Evolutionary conservation across 2,329 filamentous ascomycete species (phyloP).

Genomic region (Aspergillus viridinutans): DNA sequence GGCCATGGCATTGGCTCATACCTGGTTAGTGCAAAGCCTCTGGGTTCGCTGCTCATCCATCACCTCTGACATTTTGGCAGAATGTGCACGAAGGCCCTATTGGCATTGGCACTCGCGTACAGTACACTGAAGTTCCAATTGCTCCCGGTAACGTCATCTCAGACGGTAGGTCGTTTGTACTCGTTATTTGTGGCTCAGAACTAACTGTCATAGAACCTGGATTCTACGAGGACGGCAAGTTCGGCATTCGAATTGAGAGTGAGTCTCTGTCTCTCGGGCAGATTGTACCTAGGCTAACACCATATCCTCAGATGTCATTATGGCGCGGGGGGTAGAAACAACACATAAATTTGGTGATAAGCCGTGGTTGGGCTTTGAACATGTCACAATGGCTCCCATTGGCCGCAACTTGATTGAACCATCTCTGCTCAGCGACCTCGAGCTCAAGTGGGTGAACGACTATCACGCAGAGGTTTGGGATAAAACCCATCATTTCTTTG

Average conservation of each 20-base stretch:
- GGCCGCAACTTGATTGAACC: conserved; percentile 83
- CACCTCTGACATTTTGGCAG: conserved; percentile 23
- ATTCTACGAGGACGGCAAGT: conserved; percentile 93
- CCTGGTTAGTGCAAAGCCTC: conserved; percentile 44
- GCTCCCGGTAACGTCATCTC: conserved; percentile 92
- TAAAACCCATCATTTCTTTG: conserved; percentile 75
- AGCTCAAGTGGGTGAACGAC: conserved; percentile 82
- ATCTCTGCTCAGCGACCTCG: conserved; percentile 63
- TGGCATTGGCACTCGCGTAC: conserved; percentile 85
- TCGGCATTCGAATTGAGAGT: conserved; percentile 93
- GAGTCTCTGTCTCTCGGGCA: conserved; percentile 14
- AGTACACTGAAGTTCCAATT: conserved; percentile 86
- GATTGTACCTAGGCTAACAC: conserved; percentile 1
- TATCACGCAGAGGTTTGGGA: conserved; percentile 77
- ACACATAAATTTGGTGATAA: conserved; percentile 88
- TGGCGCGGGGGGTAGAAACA: conserved; percentile 85
- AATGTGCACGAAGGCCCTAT: conserved; percentile 98
- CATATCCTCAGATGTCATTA: conserved; percentile 62
- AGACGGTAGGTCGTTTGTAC: conserved; percentile 48
- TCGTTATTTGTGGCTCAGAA: not conserved
- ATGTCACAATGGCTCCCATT: conserved; percentile 95
- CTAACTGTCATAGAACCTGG: conserved; percentile 63
- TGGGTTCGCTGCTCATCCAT: not conserved
- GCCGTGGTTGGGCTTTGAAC: conserved; percentile 90
- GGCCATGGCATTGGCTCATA: conserved; percentile 94